These are phyloP conservation scores for Avena sativa DNA, from an alignment of 176 grass and related monocot species.

Conservation along the genomic window DNA sequence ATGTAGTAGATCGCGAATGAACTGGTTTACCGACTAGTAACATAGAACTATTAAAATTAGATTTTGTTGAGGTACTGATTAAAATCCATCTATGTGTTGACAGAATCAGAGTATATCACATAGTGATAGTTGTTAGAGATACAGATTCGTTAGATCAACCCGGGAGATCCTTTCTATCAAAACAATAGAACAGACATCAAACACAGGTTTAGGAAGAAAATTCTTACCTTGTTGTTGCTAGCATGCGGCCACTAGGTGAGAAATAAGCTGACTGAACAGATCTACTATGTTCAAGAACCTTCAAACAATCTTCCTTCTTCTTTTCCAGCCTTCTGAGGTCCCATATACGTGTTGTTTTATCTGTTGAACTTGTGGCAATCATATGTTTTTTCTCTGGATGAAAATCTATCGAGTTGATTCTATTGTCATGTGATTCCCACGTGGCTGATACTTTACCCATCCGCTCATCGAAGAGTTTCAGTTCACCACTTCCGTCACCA, in stretches of 20 bases:
- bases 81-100: background rate
- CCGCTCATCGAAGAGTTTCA: slow-evolving; percentile 70
- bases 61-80: background rate
- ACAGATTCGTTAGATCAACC: slow-evolving; percentile 28
- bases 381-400: slow-evolving; percentile 59
- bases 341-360: slow-evolving; percentile 68
- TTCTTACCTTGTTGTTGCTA: slow-evolving; percentile 76
- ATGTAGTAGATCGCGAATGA: background rate
- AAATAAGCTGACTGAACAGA: slow-evolving; percentile 81
- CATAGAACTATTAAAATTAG: background rate
- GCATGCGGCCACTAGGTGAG: slow-evolving; percentile 67
- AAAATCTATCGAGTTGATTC: slow-evolving; percentile 79
- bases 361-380: slow-evolving; percentile 73
- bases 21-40: background rate
- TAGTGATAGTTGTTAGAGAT: slow-evolving; percentile 3
- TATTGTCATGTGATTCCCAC: slow-evolving; percentile 59
- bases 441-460: slow-evolving; percentile 44
- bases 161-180: background rate
- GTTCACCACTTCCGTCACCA: slow-evolving; percentile 40
- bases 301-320: slow-evolving; percentile 44
- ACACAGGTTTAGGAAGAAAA: background rate
- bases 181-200: background rate
- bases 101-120: background rate
- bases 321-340: slow-evolving; percentile 65
- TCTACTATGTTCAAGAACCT: slow-evolving; percentile 44